Base-by-base conservation (phyloP, 495 filamentous ascomycete genomes). In the Letharia lupina region DNA sequence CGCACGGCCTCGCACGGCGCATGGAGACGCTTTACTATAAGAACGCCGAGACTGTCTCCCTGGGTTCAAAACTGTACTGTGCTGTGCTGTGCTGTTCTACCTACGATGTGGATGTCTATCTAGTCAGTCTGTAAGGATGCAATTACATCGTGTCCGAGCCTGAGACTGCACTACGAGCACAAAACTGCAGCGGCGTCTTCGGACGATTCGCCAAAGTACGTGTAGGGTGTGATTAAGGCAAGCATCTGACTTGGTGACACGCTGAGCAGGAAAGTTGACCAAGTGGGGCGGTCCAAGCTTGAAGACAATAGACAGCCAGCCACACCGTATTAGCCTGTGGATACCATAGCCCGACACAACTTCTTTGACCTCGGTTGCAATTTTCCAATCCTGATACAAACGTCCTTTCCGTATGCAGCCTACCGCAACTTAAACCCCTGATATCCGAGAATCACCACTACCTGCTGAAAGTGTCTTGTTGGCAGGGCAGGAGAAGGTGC, bases 401-500 rank as follows among this genome's bases (percentile, higher is more conserved):
- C 33, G 20, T 23, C 9, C 16, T 56, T 23, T 10, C 13, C 15
- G 2, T 2, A 10, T 3, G 54, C 54, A 57, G 33, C 33, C 33
- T 20, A 2, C 33, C 54, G 10, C 15, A 35, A 37, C 3, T 33
- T 57, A 12, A 6, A 50, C 37, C 2, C 8, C 8, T 12, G 44
- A 12, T 23, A 1, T 20, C 20, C 39, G 8, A 37, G 33, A 40
- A 52, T 11, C 45, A 48, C 20, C 4, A 57, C 54, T 57, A 11
- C 54, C 54, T 7, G 15, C 33, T 35, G 54, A n/a, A 8, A 37
- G 33, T 1, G 54, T 37, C 12, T 10, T 11, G 12, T 18, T 33
- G 54, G 54, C 54, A 16, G 2, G 63, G 41, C 31, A 50, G 63
- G 63, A 60, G 33, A 60, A 45, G 35, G 63, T 42, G 63, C 31